Base-by-base conservation (phyloP, 208 protist genomes). In the Crithidia expoeki region DNA sequence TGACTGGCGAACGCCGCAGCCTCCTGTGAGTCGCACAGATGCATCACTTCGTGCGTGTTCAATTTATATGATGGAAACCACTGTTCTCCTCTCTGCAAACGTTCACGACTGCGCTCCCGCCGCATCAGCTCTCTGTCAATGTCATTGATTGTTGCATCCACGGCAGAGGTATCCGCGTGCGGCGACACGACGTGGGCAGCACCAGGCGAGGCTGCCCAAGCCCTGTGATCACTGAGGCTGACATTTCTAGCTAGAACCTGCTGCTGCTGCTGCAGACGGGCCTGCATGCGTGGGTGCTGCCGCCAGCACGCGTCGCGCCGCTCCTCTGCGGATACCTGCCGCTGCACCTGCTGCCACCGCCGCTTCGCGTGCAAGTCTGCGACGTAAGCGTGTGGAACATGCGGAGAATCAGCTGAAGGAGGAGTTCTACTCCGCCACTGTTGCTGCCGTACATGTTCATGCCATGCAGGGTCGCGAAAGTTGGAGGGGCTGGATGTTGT, bases 301-400 rank as follows among this genome's bases (percentile, higher is more conserved):
- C 52, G 42, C 69, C 60, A 75, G 30, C 25, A 63, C 19, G 27
- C 21, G 25, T 47, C 60, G 4, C 61, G 69, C 30, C 53, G 60
- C 57, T 68, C 52, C 51, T 42, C 63, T 2, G 52, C 63, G 1
- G 63, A 42, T 36, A 60, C 63, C 50, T 68, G 63, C 36, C 50
- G 51, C 52, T 68, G 47, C 36, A 38, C 30, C 46, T 65, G 16
- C 46, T 55, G 42, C 71, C 71, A 76, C 14, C 64, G 63, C 36
- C 34, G 32, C 30, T 70, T 34, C 36, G 62, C 71, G 56, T 61
- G 71, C 25, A 76, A 40, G 23, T 66, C 25, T 4, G 44, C 21
- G 14, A 61, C 47, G 57, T 70, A 76, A n/a, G 69, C 36, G 51
- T 61, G 34, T 14, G 33, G 52, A 1, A 16, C 23, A 33, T 30